Conservation (phyloP, 257 asterid genomes). For the Galeopsis tetrahit region DNA sequence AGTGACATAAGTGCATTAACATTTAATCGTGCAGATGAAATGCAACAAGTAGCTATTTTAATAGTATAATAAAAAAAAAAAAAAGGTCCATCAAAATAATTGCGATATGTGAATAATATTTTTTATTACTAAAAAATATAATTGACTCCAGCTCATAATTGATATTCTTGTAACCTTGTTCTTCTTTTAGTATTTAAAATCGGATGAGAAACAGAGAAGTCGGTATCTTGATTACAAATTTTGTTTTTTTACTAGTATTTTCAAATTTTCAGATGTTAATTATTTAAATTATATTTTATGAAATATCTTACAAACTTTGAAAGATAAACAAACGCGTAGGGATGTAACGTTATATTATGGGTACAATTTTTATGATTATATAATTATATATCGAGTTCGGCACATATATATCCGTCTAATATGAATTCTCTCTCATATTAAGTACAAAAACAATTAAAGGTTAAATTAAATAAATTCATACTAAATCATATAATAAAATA, state of each 20-base stretch:
- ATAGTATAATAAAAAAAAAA: neutral
- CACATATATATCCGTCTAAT: too few relatives aligned
- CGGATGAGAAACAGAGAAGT: neutral
- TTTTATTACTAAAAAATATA: neutral
- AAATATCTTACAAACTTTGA: too few relatives aligned
- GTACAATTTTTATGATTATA: too few relatives aligned
- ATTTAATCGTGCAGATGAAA: neutral
- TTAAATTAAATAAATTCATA: too few relatives aligned
- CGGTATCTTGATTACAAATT: neutral
- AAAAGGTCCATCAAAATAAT: neutral
- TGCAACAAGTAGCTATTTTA: neutral
- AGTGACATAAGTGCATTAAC: neutral
- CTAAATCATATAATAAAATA: too few relatives aligned
- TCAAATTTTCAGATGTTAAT: neutral
- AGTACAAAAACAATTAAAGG: too few relatives aligned
- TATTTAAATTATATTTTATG: neutral
- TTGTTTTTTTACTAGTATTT: neutral
- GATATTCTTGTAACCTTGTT: neutral
- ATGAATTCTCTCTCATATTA: too few relatives aligned
- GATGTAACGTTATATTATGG: too few relatives aligned
- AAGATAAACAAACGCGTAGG: too few relatives aligned
- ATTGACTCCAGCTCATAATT: neutral
- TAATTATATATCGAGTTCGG: too few relatives aligned
- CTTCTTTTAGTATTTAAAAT: neutral
- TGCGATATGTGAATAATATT: neutral